Evolutionary conservation across 2,329 filamentous ascomycete genomes (phyloP).

Genomic region (Alternaria gansuensis): DNA sequence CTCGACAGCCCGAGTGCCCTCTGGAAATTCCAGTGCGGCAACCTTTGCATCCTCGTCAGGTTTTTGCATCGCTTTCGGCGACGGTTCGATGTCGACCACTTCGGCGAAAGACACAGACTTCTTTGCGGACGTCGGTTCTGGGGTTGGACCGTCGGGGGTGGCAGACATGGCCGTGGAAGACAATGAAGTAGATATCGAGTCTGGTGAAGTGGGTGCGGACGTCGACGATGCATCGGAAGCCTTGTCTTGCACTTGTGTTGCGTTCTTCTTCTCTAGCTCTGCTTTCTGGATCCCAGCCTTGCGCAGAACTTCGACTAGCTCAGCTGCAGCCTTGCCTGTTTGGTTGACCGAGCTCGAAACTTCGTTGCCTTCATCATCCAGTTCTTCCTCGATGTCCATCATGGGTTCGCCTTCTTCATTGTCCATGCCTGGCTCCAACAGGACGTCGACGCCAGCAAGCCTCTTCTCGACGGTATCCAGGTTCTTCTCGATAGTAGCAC

Average conservation of each 20-base stretch:
- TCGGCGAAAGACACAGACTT: constrained; percentile 72
- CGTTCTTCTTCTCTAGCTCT: constrained; percentile 33
- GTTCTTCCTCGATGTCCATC: constrained; percentile 89
- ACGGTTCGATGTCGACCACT: constrained; percentile 60
- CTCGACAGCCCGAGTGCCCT: constrained; percentile 54
- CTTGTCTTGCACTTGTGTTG: constrained; percentile 7
- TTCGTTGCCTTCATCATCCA: constrained; percentile 90
- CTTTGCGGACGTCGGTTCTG: constrained; percentile 41
- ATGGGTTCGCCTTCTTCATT: constrained; percentile 78
- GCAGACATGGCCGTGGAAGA: background rate
- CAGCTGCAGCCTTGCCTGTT: constrained; percentile 72
- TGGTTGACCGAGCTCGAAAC: constrained; percentile 62
- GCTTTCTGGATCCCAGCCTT: constrained; percentile 72
- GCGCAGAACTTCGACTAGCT: constrained; percentile 75
- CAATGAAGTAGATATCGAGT: background rate
- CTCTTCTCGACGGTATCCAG: constrained; percentile 74
- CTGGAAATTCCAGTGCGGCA: constrained; percentile 41
- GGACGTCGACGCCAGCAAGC: constrained; percentile 65
- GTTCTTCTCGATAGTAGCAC: constrained; percentile 76
- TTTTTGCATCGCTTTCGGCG: constrained; percentile 6
- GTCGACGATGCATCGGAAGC: background rate
- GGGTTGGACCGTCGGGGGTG: background rate
- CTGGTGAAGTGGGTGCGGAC: constrained; percentile 6
- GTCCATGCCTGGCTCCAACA: constrained; percentile 67
- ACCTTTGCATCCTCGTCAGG: constrained; percentile 42